These are phyloP conservation scores for Lactarius tabidus DNA, from an alignment of 768 basidiomycete species.

Conservation along the genomic window DNA sequence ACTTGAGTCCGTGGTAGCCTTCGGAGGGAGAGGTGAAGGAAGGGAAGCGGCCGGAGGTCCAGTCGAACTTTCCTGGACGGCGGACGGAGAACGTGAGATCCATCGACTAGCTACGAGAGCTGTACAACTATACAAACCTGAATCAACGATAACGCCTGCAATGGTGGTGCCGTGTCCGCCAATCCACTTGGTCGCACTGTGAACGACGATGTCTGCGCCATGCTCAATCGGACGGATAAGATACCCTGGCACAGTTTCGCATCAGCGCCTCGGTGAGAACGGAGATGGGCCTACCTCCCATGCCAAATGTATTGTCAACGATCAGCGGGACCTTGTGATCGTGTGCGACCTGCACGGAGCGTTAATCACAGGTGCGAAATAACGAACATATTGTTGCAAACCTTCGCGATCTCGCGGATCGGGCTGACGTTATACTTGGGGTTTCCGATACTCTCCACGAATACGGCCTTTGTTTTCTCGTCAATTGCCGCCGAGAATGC, in stretches of 20 bases:
- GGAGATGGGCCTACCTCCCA: slow-evolving; percentile 43
- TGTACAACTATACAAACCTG: slow-evolving; percentile 43
- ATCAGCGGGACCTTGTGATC: slow-evolving; percentile 68
- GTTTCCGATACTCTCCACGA: slow-evolving; percentile 76
- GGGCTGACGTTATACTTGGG: slow-evolving; percentile 65
- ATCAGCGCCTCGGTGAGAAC: neutral
- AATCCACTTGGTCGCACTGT: slow-evolving; percentile 85
- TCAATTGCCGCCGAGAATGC: slow-evolving; percentile 68
- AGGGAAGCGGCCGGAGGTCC: slow-evolving; percentile 68
- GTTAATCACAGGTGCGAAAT: neutral
- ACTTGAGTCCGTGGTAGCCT: slow-evolving; percentile 70
- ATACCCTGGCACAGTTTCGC: slow-evolving; percentile 36
- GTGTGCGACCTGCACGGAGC: slow-evolving; percentile 54
- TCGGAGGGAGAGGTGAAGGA: slow-evolving; percentile 69
- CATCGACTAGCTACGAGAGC: neutral
- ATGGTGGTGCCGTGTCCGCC: slow-evolving; percentile 79
- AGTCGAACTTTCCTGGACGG: slow-evolving; percentile 62
- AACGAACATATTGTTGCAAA: slow-evolving; percentile 26
- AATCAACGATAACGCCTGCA: slow-evolving; percentile 70
- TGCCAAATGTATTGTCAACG: slow-evolving; percentile 78
- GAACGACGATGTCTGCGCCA: slow-evolving; percentile 78
- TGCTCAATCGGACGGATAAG: slow-evolving; percentile 64
- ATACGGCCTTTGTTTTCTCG: slow-evolving; percentile 72
- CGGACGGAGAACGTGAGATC: neutral
- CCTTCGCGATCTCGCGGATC: slow-evolving; percentile 66